Base-by-base conservation (phyloP, 78 protist species). In the Dictyostelium brefeldianum region DNA sequence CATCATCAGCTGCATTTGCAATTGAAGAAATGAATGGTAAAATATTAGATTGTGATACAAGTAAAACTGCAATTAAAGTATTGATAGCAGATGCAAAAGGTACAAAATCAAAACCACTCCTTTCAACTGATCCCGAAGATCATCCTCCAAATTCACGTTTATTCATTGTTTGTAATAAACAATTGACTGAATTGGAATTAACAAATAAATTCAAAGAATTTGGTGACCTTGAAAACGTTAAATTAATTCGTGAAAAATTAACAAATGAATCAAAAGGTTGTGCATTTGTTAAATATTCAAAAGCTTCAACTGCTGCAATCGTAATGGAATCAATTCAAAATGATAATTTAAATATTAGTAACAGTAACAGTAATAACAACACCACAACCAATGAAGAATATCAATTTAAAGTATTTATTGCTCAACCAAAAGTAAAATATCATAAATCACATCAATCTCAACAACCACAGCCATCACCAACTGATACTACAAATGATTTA, bases 101-200 rank as follows among this genome's bases (percentile, higher is more conserved):
- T 18, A 79, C 80, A n/a, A 84, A 84, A 27, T 20, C 81, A 6
- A 87, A 87, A 18, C 92, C 83, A 27, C 15, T 74, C 11, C 15
- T 62, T 2, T 77, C 92, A 4, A 65, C 92, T 1, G 92, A 91
- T 56, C 95, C 95, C 12, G 95, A 91, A 48, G 95, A 91, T 43
- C 29, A 29, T 46, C 95, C 95, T 0, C 95, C 95, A 62, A 79
- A 91, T 71, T 91, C 95, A 6, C 78, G 95, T 48, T 89, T 91
- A 14, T 91, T 81, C 54, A 83, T 91, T 22, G 73, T 83, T 17
- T 78, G 89, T 41, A 83, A 75, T 31, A 79, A 79, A 41, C 22
- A 67, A 18, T 15, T 43, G 2, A 69, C 89, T 10, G 95, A 91
- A 47, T 25, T 48, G n/a, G 95, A 91, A 17, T 57, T 91, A 18